These are phyloP conservation scores for Pseudogymnoascus sp. DNA, from an alignment of 2,329 filamentous ascomycete species.

Conservation along the genomic window DNA sequence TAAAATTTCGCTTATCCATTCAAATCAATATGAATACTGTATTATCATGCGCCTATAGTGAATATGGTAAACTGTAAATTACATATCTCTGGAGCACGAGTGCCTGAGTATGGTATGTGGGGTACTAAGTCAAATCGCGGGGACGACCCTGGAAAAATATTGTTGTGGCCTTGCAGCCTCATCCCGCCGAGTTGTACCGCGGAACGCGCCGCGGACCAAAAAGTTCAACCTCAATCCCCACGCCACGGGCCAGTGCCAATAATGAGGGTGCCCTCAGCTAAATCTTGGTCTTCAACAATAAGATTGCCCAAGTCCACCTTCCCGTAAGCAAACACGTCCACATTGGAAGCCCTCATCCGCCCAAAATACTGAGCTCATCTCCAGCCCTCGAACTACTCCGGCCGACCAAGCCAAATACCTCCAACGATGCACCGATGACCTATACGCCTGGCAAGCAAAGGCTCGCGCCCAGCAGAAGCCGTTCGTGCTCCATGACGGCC, in stretches of 20 bases:
- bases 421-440: conserved; percentile 69
- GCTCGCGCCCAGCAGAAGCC: conserved; percentile 32
- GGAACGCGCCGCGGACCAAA: background rate
- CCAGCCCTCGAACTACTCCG: conserved; percentile 31
- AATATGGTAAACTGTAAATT: background rate
- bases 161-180: conserved; percentile 9
- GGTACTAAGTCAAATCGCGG: background rate
- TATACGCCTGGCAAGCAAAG: conserved; percentile 76
- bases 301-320: conserved; percentile 68
- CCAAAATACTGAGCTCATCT: conserved; percentile 14
- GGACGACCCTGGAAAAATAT: conserved; percentile 4
- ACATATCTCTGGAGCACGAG: background rate
- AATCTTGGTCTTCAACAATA: conserved; percentile 65
- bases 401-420: conserved; percentile 50
- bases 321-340: conserved; percentile 42
- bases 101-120: background rate
- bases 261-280: conserved; percentile 25
- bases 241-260: conserved; percentile 5
- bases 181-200: background rate
- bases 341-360: background rate
- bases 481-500: conserved; percentile 89
- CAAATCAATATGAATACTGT: background rate
- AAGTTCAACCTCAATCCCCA: background rate
- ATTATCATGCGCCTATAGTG: background rate
- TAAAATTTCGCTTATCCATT: background rate